These are phyloP conservation scores for Fusarium brevicatenulatum DNA, from an alignment of 2,329 filamentous ascomycete genomes.

Conservation along the genomic window DNA sequence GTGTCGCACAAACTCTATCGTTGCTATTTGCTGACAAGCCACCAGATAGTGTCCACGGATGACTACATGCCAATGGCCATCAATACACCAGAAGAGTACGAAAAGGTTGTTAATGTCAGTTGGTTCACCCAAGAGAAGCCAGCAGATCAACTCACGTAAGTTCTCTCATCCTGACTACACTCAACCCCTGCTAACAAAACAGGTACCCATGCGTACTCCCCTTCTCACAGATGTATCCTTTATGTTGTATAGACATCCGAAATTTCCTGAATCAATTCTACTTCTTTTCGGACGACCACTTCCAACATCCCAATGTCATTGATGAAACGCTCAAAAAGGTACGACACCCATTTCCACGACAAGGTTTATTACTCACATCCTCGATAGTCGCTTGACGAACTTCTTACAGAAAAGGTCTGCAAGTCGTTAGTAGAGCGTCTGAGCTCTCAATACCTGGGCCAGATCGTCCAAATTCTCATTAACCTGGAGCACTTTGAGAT, in stretches of 20 bases:
- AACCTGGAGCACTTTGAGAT: slow-evolving; percentile 97
- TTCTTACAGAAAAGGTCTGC: slow-evolving; percentile 94
- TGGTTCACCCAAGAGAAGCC: slow-evolving; percentile 92
- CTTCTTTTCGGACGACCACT: slow-evolving; percentile 96
- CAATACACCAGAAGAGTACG: slow-evolving; percentile 88
- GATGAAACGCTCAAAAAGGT: slow-evolving; percentile 89
- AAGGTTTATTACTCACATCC: neutral
- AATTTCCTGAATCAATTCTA: slow-evolving; percentile 99
- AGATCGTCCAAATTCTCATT: slow-evolving; percentile 98
- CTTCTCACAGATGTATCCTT: slow-evolving; percentile 98
- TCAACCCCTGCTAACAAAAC: slow-evolving; percentile 13
- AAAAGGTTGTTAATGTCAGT: slow-evolving; percentile 94
- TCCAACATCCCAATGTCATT: slow-evolving; percentile 88
- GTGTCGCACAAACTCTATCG: neutral
- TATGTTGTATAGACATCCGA: slow-evolving; percentile 97
- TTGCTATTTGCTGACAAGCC: slow-evolving; percentile 5
- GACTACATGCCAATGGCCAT: slow-evolving; percentile 99
- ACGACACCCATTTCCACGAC: neutral
- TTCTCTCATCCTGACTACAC: slow-evolving; percentile 21
- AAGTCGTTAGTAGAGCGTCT: slow-evolving; percentile 87
- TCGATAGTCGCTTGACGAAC: slow-evolving; percentile 85
- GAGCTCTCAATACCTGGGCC: slow-evolving; percentile 91
- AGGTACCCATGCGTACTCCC: slow-evolving; percentile 95
- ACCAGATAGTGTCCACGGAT: slow-evolving; percentile 81
- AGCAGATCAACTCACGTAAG: slow-evolving; percentile 77